Evolutionary conservation across 1,139 yeast genomes (phyloP), one percentile per base, ranked within the genome.

Genomic region (Protomyces pachydermus): DNA sequence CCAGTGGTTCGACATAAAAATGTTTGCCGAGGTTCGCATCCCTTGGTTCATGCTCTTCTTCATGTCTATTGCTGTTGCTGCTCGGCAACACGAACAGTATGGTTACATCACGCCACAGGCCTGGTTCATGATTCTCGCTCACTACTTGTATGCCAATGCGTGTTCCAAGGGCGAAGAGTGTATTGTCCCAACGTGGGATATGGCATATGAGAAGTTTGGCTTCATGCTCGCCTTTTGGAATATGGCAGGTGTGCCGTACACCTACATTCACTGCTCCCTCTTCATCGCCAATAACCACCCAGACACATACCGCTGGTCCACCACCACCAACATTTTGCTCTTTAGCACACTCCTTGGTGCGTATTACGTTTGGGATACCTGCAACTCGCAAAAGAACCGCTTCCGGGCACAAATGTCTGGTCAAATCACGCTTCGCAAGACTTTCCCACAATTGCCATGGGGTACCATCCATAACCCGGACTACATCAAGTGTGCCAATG

Each of bases 221-320:
- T 93, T 95, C 80, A 91, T 93, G 97, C 84, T 93, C 70, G 84
- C 91, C 71, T 93, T 93, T 81, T 93, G 98, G 98, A 93, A 93
- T 79, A 90, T 93, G 76, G 97, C 98, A 46, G 98, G 98, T 6
- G 98, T 93, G 51, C 98, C 98, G 61, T 93, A 86, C 84, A 93
- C 98, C 58, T 93, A 93, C 79, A 90, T 97, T 77, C 97, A 91
- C 75, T 87, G 95, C 76, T 88, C 96, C 10, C 80, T 93, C 71
- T 93, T 78, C 79, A 77, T 93, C 72, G 85, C 85, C 69, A 85
- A 84, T 78, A 96, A 88, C 76, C 82, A 88, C 67, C 98, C 98
- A 56, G 71, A 79, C 39, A 96, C 88, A 73, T 93, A 93, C 78
- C 75, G 80, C 65, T 85, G 93, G 88, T 81, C 93, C 9, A 74